Percentiles rank a stretch among this genome's conserved stretches.
Evolutionary conservation across 106 monocot genomes (phyloP).

Genomic region (Hemerocallis citrina): DNA sequence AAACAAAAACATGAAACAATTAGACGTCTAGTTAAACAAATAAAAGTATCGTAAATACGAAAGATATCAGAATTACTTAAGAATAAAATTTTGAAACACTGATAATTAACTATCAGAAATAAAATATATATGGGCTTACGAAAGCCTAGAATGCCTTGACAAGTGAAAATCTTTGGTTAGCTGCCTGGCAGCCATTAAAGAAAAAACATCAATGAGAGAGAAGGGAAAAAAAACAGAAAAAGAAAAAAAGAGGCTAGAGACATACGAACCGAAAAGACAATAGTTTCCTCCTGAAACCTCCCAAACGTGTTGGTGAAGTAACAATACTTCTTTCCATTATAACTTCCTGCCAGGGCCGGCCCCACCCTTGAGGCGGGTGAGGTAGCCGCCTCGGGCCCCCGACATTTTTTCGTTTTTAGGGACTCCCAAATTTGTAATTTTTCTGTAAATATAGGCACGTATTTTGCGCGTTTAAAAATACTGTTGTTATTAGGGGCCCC

Average conservation of each 20-base stretch:
- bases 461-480: too few relatives aligned
- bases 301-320: constrained; percentile 53
- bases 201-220: constrained; percentile 67
- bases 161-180: constrained; percentile 10
- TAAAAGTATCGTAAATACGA: neutral
- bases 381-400: too few relatives aligned
- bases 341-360: too few relatives aligned
- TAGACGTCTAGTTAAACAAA: constrained; percentile 7
- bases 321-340: too few relatives aligned
- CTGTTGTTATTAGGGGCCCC: too few relatives aligned
- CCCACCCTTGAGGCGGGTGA: too few relatives aligned
- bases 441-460: too few relatives aligned
- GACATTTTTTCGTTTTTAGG: too few relatives aligned
- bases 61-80: neutral
- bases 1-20: constrained; percentile 16
- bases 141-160: constrained; percentile 3
- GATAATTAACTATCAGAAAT: neutral
- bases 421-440: too few relatives aligned
- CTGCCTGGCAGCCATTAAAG: constrained; percentile 36
- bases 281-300: constrained; percentile 65
- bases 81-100: neutral
- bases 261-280: constrained; percentile 93
- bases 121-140: constrained; percentile 6
- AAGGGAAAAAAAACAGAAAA: too few relatives aligned
- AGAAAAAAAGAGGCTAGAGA: constrained; percentile 57